Percentiles rank a stretch among this genome's conserved stretches.
These are phyloP conservation scores for Capronia epimyces DNA, from an alignment of 2,329 filamentous ascomycete species.

Conservation along the genomic window DNA sequence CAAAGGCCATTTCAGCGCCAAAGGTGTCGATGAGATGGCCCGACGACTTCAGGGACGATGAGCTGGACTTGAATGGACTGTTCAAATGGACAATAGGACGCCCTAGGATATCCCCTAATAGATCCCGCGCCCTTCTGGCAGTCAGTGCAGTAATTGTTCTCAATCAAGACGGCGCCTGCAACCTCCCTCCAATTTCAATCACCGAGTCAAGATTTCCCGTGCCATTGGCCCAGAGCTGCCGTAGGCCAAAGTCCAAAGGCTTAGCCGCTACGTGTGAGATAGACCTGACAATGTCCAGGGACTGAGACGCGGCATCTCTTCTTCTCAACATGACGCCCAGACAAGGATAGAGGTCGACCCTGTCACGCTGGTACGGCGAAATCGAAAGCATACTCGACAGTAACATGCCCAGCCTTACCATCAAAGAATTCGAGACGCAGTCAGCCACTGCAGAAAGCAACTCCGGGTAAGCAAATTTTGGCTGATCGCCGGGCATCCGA, in stretches of 20 bases:
- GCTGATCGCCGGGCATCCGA: background rate
- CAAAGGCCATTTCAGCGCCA: slow-evolving; percentile 18
- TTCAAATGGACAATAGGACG: too few relatives aligned
- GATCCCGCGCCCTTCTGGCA: too few relatives aligned
- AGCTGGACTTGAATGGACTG: background rate
- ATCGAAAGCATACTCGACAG: background rate
- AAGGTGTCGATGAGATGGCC: slow-evolving; percentile 14
- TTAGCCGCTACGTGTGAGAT: slow-evolving; percentile 6
- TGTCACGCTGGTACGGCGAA: background rate
- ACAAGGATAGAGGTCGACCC: background rate
- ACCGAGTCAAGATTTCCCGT: background rate
- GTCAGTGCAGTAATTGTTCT: too few relatives aligned
- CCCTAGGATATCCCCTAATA: too few relatives aligned
- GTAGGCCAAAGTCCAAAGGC: slow-evolving; percentile 9
- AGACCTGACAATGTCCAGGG: slow-evolving; percentile 1
- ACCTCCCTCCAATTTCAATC: too few relatives aligned
- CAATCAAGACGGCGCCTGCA: too few relatives aligned
- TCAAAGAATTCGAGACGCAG: slow-evolving; percentile 4
- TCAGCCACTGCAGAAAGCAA: slow-evolving; percentile 5
- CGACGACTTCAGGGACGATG: slow-evolving; percentile 3
- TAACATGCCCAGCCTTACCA: slow-evolving; percentile 5
- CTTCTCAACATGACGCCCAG: background rate
- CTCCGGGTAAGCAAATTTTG: background rate
- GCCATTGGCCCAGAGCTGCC: slow-evolving; percentile 4
- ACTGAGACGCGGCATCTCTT: background rate